Evolutionary conservation across 805 yeast genomes (phyloP), one percentile per base, ranked within the genome.

Genomic region (Scheffersomyces stipitis): DNA sequence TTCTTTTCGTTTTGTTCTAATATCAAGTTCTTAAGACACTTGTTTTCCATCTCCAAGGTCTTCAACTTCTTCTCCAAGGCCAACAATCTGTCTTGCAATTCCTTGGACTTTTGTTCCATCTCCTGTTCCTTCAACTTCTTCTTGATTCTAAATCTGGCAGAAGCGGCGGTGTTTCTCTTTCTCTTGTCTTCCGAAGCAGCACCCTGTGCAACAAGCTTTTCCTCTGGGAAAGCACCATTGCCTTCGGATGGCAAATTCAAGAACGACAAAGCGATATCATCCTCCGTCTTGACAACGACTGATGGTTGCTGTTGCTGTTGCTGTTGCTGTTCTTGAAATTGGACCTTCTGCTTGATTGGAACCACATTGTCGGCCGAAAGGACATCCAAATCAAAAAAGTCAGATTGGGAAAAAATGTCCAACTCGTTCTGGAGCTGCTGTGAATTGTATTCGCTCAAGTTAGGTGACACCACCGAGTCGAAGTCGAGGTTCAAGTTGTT

Each of bases 91-190:
- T 85, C 90, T 49, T 79, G 80, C 49, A 91, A 70, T 41, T 84
- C 90, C 49, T 78, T 76, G 14, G 90, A 75, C 40, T 75, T 79
- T 41, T 80, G 71, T 62, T 90, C 96, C 81, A 91, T 76, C 57
- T 90, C 91, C 64, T 86, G 93, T 64, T 91, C 97, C 60, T 87
- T 85, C 64, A 84, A 54, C 73, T 91, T 90, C 79, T 86, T 89
- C 75, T 87, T 88, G 56, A 88, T 78, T 46, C 99, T 75, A 71
- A 91, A 91, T 42, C 98, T 73, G 3, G 97, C 97, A 15, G 91
- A 81, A 1, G 99, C 98, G 1, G 93, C 96, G 0, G 96, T 89
- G 64, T 89, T 90, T 51, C 95, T 76, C 46, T 84, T 78, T 44
- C 96, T 76, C 64, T 87, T 91, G 53, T 85, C 93, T 30, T 72